These are phyloP conservation scores for Tricholoma terreum DNA, from an alignment of 768 basidiomycete genomes.

Conservation along the genomic window DNA sequence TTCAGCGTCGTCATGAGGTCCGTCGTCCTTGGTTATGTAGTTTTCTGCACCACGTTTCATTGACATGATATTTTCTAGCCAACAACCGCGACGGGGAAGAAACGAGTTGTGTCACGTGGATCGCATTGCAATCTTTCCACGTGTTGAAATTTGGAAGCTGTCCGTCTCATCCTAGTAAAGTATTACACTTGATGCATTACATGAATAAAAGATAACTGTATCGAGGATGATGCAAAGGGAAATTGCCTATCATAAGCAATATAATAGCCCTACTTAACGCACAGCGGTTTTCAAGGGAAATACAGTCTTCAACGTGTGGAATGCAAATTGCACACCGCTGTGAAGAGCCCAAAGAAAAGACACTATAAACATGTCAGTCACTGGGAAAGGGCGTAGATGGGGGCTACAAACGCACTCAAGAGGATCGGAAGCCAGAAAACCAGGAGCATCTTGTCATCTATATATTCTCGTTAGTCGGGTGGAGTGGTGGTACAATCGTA, in stretches of 20 bases:
- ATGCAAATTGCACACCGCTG: conserved; percentile 49
- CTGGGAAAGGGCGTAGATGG: not conserved
- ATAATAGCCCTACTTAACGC: conserved; percentile 20
- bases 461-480: conserved; percentile 10
- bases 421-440: conserved; percentile 87
- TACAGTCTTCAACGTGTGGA: conserved; percentile 46
- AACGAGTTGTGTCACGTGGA: not conserved
- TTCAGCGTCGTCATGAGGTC: conserved; percentile 40
- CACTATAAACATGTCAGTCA: conserved; percentile 34
- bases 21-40: conserved; percentile 60
- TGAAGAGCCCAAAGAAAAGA: conserved; percentile 63
- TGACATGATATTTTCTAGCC: conserved; percentile 25
- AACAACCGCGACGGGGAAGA: not conserved
- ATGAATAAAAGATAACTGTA: conserved; percentile 1
- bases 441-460: conserved; percentile 83
- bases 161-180: too few relatives aligned
- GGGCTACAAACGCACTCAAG: conserved; percentile 51
- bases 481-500: not conserved
- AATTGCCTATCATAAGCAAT: conserved; percentile 10
- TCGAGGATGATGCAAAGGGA: conserved; percentile 2
- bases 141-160: too few relatives aligned
- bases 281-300: conserved; percentile 44
- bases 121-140: not conserved
- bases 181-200: not conserved
- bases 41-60: conserved; percentile 79